Evolutionary conservation across 768 basidiomycete species (phyloP), one percentile per base, ranked within the genome.

Genomic region (Suillus discolor): DNA sequence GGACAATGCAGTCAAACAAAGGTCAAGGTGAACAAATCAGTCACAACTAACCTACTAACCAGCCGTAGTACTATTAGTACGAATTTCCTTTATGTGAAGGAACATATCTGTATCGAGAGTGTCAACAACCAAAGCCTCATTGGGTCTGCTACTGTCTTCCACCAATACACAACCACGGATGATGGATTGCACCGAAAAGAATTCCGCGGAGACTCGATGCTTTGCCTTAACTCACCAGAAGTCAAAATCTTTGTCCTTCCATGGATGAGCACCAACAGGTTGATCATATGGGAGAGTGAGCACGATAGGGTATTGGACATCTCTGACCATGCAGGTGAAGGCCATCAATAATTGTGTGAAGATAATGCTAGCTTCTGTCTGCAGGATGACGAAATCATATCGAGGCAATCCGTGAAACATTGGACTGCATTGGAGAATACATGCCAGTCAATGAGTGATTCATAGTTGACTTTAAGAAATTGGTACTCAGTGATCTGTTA

Each of bases 81-180:
- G 20, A 8, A 45, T 45, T 20, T 45, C 44, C 51, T 67, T 59
- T n/a, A 65, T 51, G 18, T 2, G 18, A 42, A 66, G 34, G 44
- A 74, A 76, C 72, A 75, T 74, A 62, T 79, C 77, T 20, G 62
- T 59, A 67, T 79, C 78, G 5, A 74, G 36, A 23, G 69, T 42
- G 62, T 80, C 77, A 39, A 74, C 62, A 12, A 79, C 67, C 13
- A 78, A 57, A 42, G 23, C 75, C 34, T 77, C 72, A 0, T 68
- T 70, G 28, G 44, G 18, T 6, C 34, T 61, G 12, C 65, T 61
- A 15, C 54, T 63, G 39, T 73, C 76, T 20, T 68, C 67, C 28
- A 69, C 63, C 15, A 62, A 18, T 20, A 73, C 62, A 15, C 72
- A 77, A 12, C 78, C 75, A 23, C 69, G 68, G 41, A 76, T 67